Percentiles rank a stretch among this genome's conserved stretches.
Evolutionary conservation across 2,329 filamentous ascomycete genomes (phyloP).

Genomic region (Colletotrichum shisoi): DNA sequence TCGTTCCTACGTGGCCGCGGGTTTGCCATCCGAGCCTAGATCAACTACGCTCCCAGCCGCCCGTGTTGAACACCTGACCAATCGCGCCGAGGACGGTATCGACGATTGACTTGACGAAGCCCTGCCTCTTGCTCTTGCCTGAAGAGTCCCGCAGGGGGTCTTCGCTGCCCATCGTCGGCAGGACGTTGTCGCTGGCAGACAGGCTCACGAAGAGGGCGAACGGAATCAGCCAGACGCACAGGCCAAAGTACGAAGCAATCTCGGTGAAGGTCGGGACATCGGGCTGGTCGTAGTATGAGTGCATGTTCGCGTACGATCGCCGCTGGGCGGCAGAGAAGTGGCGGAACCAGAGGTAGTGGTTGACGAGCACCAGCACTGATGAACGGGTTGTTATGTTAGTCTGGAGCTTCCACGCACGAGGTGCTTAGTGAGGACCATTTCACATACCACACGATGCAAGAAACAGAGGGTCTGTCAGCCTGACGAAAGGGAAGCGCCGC

Average conservation of each 20-base stretch:
- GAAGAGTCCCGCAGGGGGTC: conserved; percentile 58
- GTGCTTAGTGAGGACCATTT: too few relatives aligned
- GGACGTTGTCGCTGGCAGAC: conserved; percentile 91
- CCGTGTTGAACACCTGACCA: conserved; percentile 50
- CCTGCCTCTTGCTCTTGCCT: conserved; percentile 64
- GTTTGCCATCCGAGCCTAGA: background rate
- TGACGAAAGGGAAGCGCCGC: conserved; percentile 76
- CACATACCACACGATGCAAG: conserved; percentile 78
- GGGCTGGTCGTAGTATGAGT: conserved; percentile 68
- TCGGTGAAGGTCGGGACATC: conserved; percentile 85
- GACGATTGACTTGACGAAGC: conserved; percentile 72
- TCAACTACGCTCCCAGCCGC: conserved; percentile 39
- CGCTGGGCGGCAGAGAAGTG: conserved; percentile 78
- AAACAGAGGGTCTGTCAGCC: conserved; percentile 86
- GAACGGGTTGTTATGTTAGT: background rate
- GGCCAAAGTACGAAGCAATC: conserved; percentile 93
- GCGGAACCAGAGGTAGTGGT: conserved; percentile 96
- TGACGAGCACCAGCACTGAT: conserved; percentile 78
- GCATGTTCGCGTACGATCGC: conserved; percentile 63
- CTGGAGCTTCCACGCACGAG: background rate
- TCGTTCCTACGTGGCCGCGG: background rate
- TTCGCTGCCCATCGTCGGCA: conserved; percentile 89
- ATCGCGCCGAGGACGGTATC: conserved; percentile 65
- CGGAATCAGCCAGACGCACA: conserved; percentile 96
- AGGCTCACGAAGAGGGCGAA: conserved; percentile 95